These are phyloP conservation scores for Pleodorina starrii DNA, from an alignment of 139 green algal species.

Conservation along the genomic window DNA sequence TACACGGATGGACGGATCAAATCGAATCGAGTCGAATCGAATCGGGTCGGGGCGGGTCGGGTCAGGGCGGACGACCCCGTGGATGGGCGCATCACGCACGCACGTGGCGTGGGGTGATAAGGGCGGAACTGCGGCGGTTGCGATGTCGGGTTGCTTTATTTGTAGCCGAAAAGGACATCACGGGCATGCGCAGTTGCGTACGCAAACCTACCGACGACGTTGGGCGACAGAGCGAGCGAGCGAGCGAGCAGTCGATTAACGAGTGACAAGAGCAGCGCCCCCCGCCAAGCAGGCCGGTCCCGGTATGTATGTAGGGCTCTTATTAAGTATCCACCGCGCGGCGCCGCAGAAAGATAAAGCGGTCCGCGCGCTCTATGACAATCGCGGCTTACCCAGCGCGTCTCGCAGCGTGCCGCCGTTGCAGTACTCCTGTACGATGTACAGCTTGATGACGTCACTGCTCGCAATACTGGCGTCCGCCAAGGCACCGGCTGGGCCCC, in stretches of 20 bases:
- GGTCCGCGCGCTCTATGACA: background rate
- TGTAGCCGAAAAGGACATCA: background rate
- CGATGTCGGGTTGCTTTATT: too few species aligned
- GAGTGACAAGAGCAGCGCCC: background rate
- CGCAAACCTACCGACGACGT: background rate
- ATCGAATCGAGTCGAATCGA: too few species aligned
- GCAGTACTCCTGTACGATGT: constrained; percentile 34
- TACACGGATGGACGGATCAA: background rate
- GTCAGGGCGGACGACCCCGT: too few species aligned
- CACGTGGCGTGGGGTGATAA: too few species aligned
- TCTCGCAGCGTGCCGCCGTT: background rate
- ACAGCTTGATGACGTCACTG: constrained; percentile 1
- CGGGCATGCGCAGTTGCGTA: background rate
- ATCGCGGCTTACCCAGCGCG: background rate
- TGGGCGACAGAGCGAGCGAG: background rate
- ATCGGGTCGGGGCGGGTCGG: too few species aligned
- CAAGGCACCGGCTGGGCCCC: too few species aligned
- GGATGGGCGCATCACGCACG: background rate
- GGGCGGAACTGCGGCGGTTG: too few species aligned
- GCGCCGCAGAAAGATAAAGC: background rate
- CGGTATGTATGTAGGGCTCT: background rate
- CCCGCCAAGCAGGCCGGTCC: too few species aligned
- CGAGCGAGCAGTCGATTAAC: too few species aligned
- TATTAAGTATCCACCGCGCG: background rate
- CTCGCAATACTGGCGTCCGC: background rate